Evolutionary conservation across 2,329 filamentous ascomycete species (phyloP).

Genomic region (Hawksworthiomyces lignivorus): DNA sequence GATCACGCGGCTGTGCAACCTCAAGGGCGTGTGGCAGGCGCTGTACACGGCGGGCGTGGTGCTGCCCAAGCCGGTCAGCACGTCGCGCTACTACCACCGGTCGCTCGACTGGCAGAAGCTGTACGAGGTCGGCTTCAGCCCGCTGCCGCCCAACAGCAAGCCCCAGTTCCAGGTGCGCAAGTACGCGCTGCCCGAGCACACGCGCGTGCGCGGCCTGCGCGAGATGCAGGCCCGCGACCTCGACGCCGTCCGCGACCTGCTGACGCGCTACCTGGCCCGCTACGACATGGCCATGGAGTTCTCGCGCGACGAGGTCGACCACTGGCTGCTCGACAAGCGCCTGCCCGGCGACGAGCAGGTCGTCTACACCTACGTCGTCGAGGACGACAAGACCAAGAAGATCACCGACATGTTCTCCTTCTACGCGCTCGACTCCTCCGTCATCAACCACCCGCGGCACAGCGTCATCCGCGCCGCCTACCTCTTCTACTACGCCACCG

Average conservation of each 20-base stretch:
- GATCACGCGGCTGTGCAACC: constrained; percentile 85
- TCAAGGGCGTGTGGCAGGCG: constrained; percentile 82
- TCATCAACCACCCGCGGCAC: constrained; percentile 76
- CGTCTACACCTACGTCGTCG: constrained; percentile 89
- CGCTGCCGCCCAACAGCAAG: constrained; percentile 74
- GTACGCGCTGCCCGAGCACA: constrained; percentile 72
- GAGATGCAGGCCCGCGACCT: constrained; percentile 74
- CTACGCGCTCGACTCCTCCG: constrained; percentile 87
- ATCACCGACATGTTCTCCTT: constrained; percentile 98
- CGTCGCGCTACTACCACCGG: constrained; percentile 91
- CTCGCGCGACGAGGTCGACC: constrained; percentile 68
- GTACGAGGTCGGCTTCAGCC: constrained; percentile 89
- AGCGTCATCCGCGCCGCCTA: constrained; percentile 81
- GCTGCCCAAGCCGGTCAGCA: constrained; percentile 84
- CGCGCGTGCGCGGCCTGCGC: constrained; percentile 66
- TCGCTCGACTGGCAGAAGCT: constrained; percentile 94
- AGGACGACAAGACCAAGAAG: constrained; percentile 58
- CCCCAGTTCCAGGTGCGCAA: constrained; percentile 78
- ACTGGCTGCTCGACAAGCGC: constrained; percentile 77
- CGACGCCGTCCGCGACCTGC: constrained; percentile 63
- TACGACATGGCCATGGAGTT: constrained; percentile 84
- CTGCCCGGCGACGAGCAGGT: constrained; percentile 63
- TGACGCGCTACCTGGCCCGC: constrained; percentile 68
- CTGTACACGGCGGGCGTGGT: constrained; percentile 93
- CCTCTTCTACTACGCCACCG: constrained; percentile 92